These are phyloP conservation scores for Pestalotiopsis sp. DNA, from an alignment of 2,329 filamentous ascomycete genomes.

Conservation along the genomic window DNA sequence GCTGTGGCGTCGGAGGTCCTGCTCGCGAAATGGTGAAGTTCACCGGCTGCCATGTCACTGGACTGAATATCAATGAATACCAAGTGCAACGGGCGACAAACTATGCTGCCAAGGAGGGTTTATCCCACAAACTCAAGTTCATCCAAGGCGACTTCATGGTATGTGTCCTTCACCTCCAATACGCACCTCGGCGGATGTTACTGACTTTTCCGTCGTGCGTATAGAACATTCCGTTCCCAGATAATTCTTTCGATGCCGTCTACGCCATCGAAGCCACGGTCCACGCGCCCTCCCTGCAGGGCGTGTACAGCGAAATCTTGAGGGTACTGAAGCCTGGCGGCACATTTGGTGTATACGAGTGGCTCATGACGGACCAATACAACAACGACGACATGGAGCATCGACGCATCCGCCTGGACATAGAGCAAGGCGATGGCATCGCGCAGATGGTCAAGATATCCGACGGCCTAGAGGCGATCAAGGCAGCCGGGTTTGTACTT, in stretches of 20 bases:
- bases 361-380: conserved; percentile 97
- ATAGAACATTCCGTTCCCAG: conserved; percentile 61
- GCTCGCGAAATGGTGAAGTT: conserved; percentile 97
- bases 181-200: too few relatives aligned
- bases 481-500: conserved; percentile 84
- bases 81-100: conserved; percentile 89
- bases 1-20: conserved; percentile 94
- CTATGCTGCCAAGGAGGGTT: conserved; percentile 81
- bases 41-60: conserved; percentile 83
- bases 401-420: conserved; percentile 90
- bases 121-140: conserved; percentile 79
- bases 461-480: conserved; percentile 81
- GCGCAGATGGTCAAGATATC: conserved; percentile 93
- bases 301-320: conserved; percentile 93
- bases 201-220: too few relatives aligned
- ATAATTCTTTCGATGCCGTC: conserved; percentile 90
- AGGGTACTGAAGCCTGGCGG: conserved; percentile 95
- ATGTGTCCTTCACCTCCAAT: conserved; percentile 61
- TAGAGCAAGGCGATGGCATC: conserved; percentile 95
- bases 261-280: conserved; percentile 98
- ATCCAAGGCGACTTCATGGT: conserved; percentile 99
- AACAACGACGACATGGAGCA: conserved; percentile 87
- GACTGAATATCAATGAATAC: conserved; percentile 99
- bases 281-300: conserved; percentile 87
- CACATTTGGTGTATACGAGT: conserved; percentile 96